phyloP scores from a whole-genome alignment of 495 filamentous ascomycete species.

The Neurospora sp. region DNA sequence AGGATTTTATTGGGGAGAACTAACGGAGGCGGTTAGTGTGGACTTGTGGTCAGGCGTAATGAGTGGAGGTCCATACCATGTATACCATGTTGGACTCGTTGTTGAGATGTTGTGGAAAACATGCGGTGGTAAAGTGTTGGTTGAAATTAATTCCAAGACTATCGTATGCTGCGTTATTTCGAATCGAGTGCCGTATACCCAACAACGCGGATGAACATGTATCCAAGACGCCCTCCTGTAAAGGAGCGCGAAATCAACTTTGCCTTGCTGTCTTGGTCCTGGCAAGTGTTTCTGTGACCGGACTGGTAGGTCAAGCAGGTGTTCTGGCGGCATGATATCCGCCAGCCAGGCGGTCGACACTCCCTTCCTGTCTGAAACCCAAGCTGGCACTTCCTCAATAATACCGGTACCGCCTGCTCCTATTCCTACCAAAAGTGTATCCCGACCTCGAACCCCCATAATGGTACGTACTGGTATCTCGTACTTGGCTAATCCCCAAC shows the following conservation, averaged over 20 bases:
- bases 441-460: background rate
- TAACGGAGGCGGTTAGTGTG: background rate
- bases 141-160: background rate
- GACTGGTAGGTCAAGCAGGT: background rate
- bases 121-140: background rate
- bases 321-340: background rate
- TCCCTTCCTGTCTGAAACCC: background rate
- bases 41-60: background rate
- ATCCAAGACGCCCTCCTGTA: background rate
- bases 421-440: background rate
- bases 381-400: background rate
- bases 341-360: background rate
- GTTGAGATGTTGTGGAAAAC: background rate
- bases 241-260: background rate
- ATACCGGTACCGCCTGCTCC: background rate
- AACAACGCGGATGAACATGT: background rate
- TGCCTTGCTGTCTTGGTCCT: background rate
- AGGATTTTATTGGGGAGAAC: background rate
- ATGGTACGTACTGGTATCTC: background rate
- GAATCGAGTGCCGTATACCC: background rate
- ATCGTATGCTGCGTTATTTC: background rate
- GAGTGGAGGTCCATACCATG: background rate
- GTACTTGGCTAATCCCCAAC: constrained; percentile 44
- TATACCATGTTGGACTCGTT: background rate
- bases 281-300: background rate